Percentiles rank a stretch among this genome's conserved stretches.
Evolutionary conservation across 1,139 yeast species (phyloP).

Genomic region (Nakaseomyces kungkrabaensis): DNA sequence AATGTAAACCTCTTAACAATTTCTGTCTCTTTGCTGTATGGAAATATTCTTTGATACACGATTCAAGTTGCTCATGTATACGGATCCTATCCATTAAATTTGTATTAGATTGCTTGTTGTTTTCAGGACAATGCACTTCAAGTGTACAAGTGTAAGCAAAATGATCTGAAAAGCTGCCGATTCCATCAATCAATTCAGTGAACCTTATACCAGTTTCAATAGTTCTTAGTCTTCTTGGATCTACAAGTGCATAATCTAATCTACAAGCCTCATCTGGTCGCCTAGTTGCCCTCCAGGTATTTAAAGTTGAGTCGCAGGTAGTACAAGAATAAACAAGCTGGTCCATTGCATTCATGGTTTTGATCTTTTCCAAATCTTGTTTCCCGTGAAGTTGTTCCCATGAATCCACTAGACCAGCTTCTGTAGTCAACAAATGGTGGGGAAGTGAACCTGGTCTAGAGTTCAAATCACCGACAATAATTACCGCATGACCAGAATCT

Average conservation of each 20-base stretch:
- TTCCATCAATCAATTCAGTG: slow-evolving; percentile 52
- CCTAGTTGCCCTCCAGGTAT: slow-evolving; percentile 71
- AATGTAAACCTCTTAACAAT: slow-evolving; percentile 56
- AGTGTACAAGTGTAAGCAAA: slow-evolving; percentile 72
- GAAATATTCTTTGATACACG: slow-evolving; percentile 46
- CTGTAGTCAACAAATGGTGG: slow-evolving; percentile 57
- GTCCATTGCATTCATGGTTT: slow-evolving; percentile 47
- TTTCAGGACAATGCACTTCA: slow-evolving; percentile 5
- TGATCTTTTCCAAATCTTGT: slow-evolving; percentile 36
- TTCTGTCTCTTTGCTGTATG: slow-evolving; percentile 51
- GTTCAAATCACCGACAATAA: slow-evolving; percentile 89
- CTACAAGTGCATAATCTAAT: slow-evolving; percentile 80
- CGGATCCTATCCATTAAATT: slow-evolving; percentile 22
- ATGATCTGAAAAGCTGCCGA: slow-evolving; percentile 82
- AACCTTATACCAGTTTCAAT: slow-evolving; percentile 58
- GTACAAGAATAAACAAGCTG: slow-evolving; percentile 70
- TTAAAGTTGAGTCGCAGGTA: slow-evolving; percentile 80
- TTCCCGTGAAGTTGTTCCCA: slow-evolving; percentile 64
- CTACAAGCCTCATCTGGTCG: slow-evolving; percentile 72
- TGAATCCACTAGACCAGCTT: slow-evolving; percentile 66
- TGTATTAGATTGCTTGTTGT: slow-evolving; percentile 3
- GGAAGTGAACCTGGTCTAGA: slow-evolving; percentile 83
- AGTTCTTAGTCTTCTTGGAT: slow-evolving; percentile 43
- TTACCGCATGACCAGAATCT: slow-evolving; percentile 71
- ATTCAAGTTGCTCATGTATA: slow-evolving; percentile 48